Evolutionary conservation across 208 protist species (phyloP).

Genomic region (Trypanosoma theileri): DNA sequence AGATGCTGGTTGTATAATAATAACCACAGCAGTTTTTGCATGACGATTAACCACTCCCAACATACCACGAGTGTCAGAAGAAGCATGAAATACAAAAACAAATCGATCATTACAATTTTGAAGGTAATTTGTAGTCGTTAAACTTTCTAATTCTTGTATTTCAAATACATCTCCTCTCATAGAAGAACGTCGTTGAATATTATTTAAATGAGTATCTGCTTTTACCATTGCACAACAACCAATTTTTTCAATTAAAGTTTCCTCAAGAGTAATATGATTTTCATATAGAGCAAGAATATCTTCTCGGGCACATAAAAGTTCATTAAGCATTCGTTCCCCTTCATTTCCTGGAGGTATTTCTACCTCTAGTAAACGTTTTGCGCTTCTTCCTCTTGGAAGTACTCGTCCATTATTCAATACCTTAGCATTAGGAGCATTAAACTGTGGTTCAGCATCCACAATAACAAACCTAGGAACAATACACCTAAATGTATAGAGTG

Average conservation of each 20-base stretch:
- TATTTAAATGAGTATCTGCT: conserved; percentile 49
- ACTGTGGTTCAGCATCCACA: conserved; percentile 50
- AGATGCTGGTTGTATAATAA: conserved; percentile 80
- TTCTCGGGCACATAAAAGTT: conserved; percentile 53
- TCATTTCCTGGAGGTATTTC: conserved; percentile 46
- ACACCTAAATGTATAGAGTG: conserved; percentile 70
- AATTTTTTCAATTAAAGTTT: conserved; percentile 57
- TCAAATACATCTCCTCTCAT: conserved; percentile 77
- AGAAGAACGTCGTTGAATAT: conserved; percentile 34
- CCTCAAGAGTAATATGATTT: conserved; percentile 51
- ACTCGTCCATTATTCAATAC: conserved; percentile 31
- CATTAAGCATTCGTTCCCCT: conserved; percentile 72
- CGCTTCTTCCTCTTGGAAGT: conserved; percentile 50
- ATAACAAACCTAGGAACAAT: conserved; percentile 62
- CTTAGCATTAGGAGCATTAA: conserved; percentile 10
- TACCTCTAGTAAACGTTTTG: conserved; percentile 56
- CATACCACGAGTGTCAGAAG: conserved; percentile 65
- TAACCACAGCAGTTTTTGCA: conserved; percentile 46
- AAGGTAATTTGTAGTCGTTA: conserved; percentile 50
- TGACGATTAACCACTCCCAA: conserved; percentile 68
- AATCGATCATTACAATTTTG: conserved; percentile 39
- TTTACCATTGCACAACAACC: conserved; percentile 72
- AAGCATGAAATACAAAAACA: conserved; percentile 80
- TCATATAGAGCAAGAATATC: conserved; percentile 80
- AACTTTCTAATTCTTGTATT: conserved; percentile 63